Evolutionary conservation across 1,284 basidiomycete genomes (phyloP).

Genomic region (Macrocybe sp.): DNA sequence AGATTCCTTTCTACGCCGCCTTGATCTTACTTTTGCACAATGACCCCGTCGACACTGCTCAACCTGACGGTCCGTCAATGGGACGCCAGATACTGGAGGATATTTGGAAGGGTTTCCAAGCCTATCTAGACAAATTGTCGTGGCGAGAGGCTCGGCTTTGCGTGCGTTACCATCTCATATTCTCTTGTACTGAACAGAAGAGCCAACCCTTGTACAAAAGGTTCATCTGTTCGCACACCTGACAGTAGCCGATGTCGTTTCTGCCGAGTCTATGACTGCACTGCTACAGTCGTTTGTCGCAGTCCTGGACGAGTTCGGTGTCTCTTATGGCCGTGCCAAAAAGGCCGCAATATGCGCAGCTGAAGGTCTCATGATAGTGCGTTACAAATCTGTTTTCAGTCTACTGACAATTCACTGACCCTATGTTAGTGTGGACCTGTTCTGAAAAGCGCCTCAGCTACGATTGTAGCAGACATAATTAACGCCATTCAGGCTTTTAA

Average conservation of each 20-base stretch:
- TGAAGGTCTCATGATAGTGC: constrained; percentile 81
- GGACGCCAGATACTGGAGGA: constrained; percentile 83
- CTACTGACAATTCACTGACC: constrained; percentile 2
- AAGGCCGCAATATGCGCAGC: constrained; percentile 82
- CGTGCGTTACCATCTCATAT: constrained; percentile 43
- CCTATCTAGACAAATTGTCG: constrained; percentile 78
- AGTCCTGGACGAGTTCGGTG: constrained; percentile 88
- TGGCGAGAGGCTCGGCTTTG: constrained; percentile 87
- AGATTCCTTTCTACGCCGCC: constrained; percentile 84
- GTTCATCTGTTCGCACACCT: constrained; percentile 90
- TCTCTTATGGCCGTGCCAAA: constrained; percentile 82
- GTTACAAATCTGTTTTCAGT: constrained; percentile 16
- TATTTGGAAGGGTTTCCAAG: constrained; percentile 83
- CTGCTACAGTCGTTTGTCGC: constrained; percentile 79
- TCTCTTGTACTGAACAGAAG: neutral
- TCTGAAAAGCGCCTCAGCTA: constrained; percentile 45
- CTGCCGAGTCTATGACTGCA: constrained; percentile 69
- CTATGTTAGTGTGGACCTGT: constrained; percentile 49
- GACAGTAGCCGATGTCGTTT: constrained; percentile 70
- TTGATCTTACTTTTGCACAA: constrained; percentile 72
- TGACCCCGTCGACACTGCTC: constrained; percentile 32
- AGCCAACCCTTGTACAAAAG: constrained; percentile 32
- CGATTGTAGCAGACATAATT: constrained; percentile 59
- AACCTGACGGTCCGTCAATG: constrained; percentile 40
- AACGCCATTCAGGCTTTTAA: constrained; percentile 60